Conservation (phyloP, 257 asterid genomes). For the Eucommia ulmoides region DNA sequence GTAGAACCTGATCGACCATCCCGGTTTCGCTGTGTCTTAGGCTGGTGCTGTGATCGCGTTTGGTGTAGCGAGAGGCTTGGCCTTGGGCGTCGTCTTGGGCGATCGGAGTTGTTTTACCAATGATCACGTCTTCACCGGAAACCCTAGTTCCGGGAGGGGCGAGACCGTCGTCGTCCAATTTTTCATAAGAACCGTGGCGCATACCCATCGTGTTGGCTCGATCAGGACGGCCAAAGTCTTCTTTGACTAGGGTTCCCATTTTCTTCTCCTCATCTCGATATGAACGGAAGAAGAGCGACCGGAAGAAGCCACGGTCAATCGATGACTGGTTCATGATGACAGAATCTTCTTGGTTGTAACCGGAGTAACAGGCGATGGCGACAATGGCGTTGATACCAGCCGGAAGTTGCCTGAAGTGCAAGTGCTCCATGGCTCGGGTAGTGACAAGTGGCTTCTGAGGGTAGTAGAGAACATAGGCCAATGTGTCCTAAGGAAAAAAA, state of each 20-base stretch:
- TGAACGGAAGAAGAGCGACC: conserved; percentile 16
- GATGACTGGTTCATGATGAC: conserved; percentile 20
- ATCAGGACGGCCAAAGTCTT: conserved; percentile 14
- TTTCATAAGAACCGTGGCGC: conserved; percentile 20
- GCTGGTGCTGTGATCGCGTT: conserved; percentile 14
- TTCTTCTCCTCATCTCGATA: conserved; percentile 19
- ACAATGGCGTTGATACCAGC: conserved; percentile 20
- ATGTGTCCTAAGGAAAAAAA: conserved; percentile 9
- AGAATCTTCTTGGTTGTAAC: conserved; percentile 19
- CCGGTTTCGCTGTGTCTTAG: conserved; percentile 17
- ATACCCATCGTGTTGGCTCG: conserved; percentile 15
- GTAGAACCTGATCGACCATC: conserved; percentile 11
- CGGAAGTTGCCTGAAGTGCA: conserved; percentile 19
- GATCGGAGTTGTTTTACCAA: conserved; percentile 12
- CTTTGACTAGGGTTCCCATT: conserved; percentile 17
- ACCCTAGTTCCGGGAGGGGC: conserved; percentile 18
- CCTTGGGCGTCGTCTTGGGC: conserved; percentile 9
- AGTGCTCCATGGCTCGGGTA: conserved; percentile 18
- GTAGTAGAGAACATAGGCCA: conserved; percentile 16
- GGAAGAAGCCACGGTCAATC: conserved; percentile 17
- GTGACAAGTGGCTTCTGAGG: conserved; percentile 19
- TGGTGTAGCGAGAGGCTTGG: conserved; percentile 7
- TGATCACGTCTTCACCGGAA: conserved; percentile 14
- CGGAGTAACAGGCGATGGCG: conserved; percentile 17
- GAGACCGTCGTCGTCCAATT: conserved; percentile 14